These are phyloP conservation scores for Podospora sp. DNA, from an alignment of 495 filamentous ascomycete genomes.

Conservation along the genomic window DNA sequence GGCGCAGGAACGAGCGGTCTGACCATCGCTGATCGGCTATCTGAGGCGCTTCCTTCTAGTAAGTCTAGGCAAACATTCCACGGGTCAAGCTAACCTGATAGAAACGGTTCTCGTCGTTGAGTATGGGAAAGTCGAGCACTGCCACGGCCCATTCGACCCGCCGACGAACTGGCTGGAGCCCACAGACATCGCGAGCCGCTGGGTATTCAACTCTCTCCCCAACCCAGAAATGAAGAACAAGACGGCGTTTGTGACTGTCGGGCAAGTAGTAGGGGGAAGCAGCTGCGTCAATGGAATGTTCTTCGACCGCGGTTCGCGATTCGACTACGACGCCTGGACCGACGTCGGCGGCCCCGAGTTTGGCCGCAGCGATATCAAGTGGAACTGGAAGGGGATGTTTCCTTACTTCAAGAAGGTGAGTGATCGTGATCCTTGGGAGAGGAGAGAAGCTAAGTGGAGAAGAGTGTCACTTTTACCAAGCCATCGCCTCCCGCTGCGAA, in stretches of 20 bases:
- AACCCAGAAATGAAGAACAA: conserved; percentile 40
- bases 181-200: conserved; percentile 8
- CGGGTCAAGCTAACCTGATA: conserved; percentile 14
- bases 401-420: conserved; percentile 48
- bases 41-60: conserved; percentile 28
- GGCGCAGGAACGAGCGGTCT: conserved; percentile 47
- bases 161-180: conserved; percentile 15
- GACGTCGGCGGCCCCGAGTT: conserved; percentile 44
- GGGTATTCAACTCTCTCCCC: conserved; percentile 40
- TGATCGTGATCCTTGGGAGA: not conserved
- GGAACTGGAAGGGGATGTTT: conserved; percentile 43
- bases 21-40: conserved; percentile 44
- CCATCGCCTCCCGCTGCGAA: conserved; percentile 20
- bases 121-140: conserved; percentile 41
- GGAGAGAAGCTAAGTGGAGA: not conserved
- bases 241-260: conserved; percentile 34
- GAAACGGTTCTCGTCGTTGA: conserved; percentile 49
- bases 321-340: conserved; percentile 57
- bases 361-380: conserved; percentile 9
- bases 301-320: conserved; percentile 39
- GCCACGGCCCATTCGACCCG: conserved; percentile 30
- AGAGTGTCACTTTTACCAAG: conserved; percentile 33
- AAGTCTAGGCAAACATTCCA: conserved; percentile 2
- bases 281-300: conserved; percentile 50
- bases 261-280: conserved; percentile 47